These are phyloP conservation scores for Tricholoma matsutake DNA, from an alignment of 768 basidiomycete genomes.

Conservation along the genomic window DNA sequence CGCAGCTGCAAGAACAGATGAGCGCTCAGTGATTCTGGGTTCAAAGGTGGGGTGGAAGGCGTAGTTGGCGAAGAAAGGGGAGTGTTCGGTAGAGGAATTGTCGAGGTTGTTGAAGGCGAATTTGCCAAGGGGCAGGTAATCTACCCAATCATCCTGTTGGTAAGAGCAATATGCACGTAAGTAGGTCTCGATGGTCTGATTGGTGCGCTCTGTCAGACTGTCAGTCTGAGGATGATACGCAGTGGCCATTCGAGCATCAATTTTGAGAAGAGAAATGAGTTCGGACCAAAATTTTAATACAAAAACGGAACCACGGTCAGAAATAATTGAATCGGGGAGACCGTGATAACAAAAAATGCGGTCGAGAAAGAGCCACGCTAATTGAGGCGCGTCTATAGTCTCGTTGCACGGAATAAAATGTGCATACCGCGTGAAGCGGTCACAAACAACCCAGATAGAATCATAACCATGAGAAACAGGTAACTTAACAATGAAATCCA, in stretches of 20 bases:
- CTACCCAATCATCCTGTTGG: no score
- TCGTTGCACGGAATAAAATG: constrained; percentile 37
- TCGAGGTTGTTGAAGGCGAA: no score
- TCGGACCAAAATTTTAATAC: constrained; percentile 26
- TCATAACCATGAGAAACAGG: constrained; percentile 34
- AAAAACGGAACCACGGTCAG: constrained; percentile 22
- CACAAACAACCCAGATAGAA: constrained; percentile 16
- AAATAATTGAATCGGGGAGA: constrained; percentile 3
- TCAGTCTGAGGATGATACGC: no score
- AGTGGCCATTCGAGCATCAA: constrained; percentile 16
- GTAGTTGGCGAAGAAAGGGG: no score
- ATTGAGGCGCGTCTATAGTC: constrained; percentile 16
- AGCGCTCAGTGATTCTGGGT: no score
- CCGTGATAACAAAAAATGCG: no score
- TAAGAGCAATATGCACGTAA: no score
- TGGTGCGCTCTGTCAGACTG: no score
- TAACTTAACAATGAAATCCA: constrained; percentile 42
- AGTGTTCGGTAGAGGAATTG: no score
- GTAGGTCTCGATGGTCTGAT: constrained; percentile 16
- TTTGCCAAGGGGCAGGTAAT: no score
- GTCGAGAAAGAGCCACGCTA: no score
- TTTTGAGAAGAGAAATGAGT: constrained; percentile 36
- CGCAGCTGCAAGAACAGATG: no score
- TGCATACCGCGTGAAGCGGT: background rate
- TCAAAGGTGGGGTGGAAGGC: background rate